Evolutionary conservation across 139 green algal genomes (phyloP), one percentile per base, ranked within the genome.

Genomic region (Micractinium conductrix): DNA sequence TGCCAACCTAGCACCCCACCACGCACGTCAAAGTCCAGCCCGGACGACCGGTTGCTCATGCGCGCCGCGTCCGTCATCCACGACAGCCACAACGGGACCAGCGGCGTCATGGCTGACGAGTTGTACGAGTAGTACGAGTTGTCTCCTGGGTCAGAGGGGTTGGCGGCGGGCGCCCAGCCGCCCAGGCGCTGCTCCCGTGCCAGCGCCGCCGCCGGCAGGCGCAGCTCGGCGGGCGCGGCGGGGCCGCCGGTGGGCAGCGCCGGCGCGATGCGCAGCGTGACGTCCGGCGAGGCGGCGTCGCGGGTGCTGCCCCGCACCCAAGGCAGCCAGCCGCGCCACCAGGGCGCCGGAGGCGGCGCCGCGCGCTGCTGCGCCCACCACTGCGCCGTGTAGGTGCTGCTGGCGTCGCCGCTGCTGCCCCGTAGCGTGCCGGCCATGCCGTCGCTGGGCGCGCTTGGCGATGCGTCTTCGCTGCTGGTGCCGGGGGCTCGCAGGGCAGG

Each of bases 21-120:
- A 2, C 76, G 9, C 40, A 92, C 86, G 2, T 85, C 65, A 1
- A 92, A 67, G 80, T 95, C 76, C 3, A 95, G 82, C 16, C 74
- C 81, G 28, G 78, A 71, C 65, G 44, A 80, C 38, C 82, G 80
- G 63, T 63, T 75, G n/a, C 22, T 55, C 82, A 87, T 87, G 44
- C 78, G 60, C 28, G 48, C 35, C 6, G 42, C 55, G 44, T 90
- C 75, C 0, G 78, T 72, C 81, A 90, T 87, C 86, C 86, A 90
- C 10, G 81, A 40, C 35, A 83, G 50, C 44, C 65, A 75, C 14
- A 69, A 43, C 35, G 86, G 86, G 24, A 90, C 63, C 28, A 90
- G 86, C 28, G 80, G 81, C 48, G 75, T 76, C 74, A 82, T 74
- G 22, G 74, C 71, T 1, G 44, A 79, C n/a, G 74, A 65, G 74